These are phyloP conservation scores for Camelina neglecta DNA, from an alignment of 345 rosid species.

Conservation along the genomic window DNA sequence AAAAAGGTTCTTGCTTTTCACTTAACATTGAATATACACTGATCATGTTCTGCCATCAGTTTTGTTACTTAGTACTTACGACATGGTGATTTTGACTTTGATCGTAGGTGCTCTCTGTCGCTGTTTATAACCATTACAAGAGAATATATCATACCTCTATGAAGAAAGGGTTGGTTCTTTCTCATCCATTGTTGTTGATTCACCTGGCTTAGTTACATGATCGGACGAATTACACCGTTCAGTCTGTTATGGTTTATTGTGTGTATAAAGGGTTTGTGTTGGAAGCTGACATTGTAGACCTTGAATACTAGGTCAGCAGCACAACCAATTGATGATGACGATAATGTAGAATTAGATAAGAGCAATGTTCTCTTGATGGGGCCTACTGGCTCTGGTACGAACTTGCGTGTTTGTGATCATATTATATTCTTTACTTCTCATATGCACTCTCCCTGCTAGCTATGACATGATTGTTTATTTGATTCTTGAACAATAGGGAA, in stretches of 20 bases:
- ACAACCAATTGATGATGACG: conserved; percentile 72
- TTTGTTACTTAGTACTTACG: conserved; percentile 20
- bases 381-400: conserved; percentile 94
- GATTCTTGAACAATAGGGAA: conserved; percentile 57
- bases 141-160: conserved; percentile 73
- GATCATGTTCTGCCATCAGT: not conserved
- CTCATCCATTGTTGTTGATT: conserved; percentile 10
- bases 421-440: conserved; percentile 1
- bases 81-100: conserved; percentile 29
- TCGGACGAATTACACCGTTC: not conserved
- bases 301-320: conserved; percentile 77
- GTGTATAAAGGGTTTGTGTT: not conserved
- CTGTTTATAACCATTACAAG: conserved; percentile 95
- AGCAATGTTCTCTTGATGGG: conserved; percentile 97
- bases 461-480: conserved; percentile 1
- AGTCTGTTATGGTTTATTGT: conserved; percentile 1
- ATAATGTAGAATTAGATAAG: conserved; percentile 88
- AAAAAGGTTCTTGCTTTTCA: conserved; percentile 63
- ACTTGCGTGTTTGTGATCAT: conserved; percentile 13
- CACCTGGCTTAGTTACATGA: conserved; percentile 19
- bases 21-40: not conserved
- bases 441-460: not conserved
- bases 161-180: conserved; percentile 70
- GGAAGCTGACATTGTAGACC: conserved; percentile 48
- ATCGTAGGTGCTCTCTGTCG: conserved; percentile 86